Conservation (phyloP, 495 filamentous ascomycete species). For the Neurospora intermedia region DNA sequence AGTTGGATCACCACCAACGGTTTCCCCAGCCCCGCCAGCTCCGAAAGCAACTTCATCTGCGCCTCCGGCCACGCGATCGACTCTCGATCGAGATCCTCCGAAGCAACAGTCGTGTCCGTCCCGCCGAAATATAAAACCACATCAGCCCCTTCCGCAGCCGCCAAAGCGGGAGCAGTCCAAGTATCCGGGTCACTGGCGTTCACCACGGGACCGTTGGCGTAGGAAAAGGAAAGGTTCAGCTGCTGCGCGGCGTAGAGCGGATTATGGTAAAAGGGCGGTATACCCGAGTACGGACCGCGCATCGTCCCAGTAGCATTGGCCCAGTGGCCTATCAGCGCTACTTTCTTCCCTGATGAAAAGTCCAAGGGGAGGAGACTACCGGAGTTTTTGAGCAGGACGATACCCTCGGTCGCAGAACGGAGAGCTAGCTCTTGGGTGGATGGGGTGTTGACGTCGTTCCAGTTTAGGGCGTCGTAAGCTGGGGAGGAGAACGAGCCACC, state of each 20-base stretch:
- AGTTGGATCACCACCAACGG: constrained; percentile 29
- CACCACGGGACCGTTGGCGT: constrained; percentile 12
- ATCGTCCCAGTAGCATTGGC: constrained; percentile 19
- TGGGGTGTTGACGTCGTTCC: constrained; percentile 25
- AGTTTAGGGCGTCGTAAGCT: constrained; percentile 21
- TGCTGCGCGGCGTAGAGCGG: constrained; percentile 23
- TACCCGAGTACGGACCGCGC: constrained; percentile 29
- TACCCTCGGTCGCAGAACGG: constrained; percentile 18
- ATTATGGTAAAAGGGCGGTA: constrained; percentile 20
- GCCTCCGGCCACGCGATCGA: constrained; percentile 27
- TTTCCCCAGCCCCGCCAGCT: constrained; percentile 22
- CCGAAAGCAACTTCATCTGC: constrained; percentile 24
- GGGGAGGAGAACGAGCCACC: constrained; percentile 7
- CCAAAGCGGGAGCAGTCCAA: constrained; percentile 36
- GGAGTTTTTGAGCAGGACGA: constrained; percentile 27
- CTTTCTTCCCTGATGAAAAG: constrained; percentile 6
- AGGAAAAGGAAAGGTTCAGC: constrained; percentile 14
- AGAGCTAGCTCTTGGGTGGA: constrained; percentile 22
- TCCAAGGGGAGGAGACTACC: constrained; percentile 21
- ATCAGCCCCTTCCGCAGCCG: constrained; percentile 23
- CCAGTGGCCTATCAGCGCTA: constrained; percentile 30
- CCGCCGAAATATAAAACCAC: constrained; percentile 30
- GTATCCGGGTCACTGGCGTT: constrained; percentile 39
- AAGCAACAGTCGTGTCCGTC: constrained; percentile 24
- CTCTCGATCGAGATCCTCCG: constrained; percentile 26